Base-by-base conservation (phyloP, 148 eudicot species). In the Suaeda aralocaspica region DNA sequence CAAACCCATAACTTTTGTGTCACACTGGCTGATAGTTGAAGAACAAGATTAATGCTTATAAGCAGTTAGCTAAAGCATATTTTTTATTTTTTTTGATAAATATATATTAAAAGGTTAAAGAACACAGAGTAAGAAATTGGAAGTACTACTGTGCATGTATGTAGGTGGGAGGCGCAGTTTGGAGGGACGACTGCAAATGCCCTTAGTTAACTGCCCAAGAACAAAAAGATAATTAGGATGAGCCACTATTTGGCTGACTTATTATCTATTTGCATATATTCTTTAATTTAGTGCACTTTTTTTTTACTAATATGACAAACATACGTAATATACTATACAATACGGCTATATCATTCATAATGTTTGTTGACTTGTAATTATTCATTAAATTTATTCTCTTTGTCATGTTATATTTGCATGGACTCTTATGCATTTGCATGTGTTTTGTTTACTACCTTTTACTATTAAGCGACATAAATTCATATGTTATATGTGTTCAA, bases 121-220 rank as follows among this genome's bases (percentile, higher is more conserved):
- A 36, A 36, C 8, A 36, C 4, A 36, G 41, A 36, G 41, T 36
- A 36, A 36, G 41, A 36, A 36, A 36, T 3, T 36, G 41, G 41
- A 8, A 36, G 8, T 8, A 3, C 5, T 36, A 36, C 41, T 8
- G 41, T 36, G 5, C 8, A 8, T 46, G 15, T 9, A 9, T n/a
- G 65, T 34, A 33, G 45, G 67, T 45, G 66, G 9, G 68, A 31
- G 59, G 74, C 68, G 75, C 71, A 50, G 51, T 64, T 2, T 50
- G 45, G 42, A 8, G 44, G 29, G 26, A n/a, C 33, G 21, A 68
- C 33, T 68, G 71, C 71, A 34, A 58, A 70, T 41, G 67, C 53
- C 53, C 4, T 8, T 24, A 19, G 74, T 70, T 67, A 64, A 70
- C 79, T 76, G 79, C 79, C 71, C 79, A n/a, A 76, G 74, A 76